These are phyloP conservation scores for Chalciporus pseudorubinellus DNA, from an alignment of 768 basidiomycete species.

Conservation along the genomic window DNA sequence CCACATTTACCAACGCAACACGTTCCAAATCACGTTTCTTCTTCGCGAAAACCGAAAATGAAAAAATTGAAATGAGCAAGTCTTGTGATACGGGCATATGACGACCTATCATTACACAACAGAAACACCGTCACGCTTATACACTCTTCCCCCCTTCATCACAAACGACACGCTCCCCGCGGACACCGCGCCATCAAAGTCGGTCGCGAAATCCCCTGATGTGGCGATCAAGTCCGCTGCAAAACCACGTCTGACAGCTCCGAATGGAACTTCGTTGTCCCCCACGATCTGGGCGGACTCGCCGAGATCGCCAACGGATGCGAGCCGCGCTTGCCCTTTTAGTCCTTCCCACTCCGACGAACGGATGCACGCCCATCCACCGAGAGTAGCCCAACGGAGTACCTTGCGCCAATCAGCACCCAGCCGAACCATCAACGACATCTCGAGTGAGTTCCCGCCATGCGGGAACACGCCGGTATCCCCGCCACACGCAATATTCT, in stretches of 20 bases:
- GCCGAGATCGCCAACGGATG: conserved; percentile 22
- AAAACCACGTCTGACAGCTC: conserved; percentile 51
- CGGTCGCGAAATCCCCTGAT: conserved; percentile 33
- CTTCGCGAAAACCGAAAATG: too few relatives aligned
- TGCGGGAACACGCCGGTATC: conserved; percentile 66
- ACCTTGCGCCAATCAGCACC: conserved; percentile 54
- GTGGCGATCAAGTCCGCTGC: conserved; percentile 49
- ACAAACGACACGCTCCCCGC: conserved; percentile 50
- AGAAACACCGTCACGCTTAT: conserved; percentile 37
- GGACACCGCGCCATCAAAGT: conserved; percentile 46
- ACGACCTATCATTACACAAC: conserved; percentile 5
- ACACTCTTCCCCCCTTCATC: conserved; percentile 55
- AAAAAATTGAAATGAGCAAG: too few relatives aligned
- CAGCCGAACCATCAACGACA: conserved; percentile 56
- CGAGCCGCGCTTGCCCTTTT: conserved; percentile 25
- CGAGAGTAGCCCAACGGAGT: conserved; percentile 56
- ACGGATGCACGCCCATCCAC: conserved; percentile 56
- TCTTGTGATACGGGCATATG: too few relatives aligned
- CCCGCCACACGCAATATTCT: conserved; percentile 58
- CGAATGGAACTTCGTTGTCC: conserved; percentile 55
- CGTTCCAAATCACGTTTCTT: not conserved
- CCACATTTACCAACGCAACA: not conserved
- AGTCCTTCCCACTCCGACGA: conserved; percentile 45
- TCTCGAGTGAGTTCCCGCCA: conserved; percentile 58
- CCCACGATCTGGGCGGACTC: conserved; percentile 34